Conservation (phyloP, 2,329 filamentous ascomycete genomes). For the Tolypocladium ophioglossoides region DNA sequence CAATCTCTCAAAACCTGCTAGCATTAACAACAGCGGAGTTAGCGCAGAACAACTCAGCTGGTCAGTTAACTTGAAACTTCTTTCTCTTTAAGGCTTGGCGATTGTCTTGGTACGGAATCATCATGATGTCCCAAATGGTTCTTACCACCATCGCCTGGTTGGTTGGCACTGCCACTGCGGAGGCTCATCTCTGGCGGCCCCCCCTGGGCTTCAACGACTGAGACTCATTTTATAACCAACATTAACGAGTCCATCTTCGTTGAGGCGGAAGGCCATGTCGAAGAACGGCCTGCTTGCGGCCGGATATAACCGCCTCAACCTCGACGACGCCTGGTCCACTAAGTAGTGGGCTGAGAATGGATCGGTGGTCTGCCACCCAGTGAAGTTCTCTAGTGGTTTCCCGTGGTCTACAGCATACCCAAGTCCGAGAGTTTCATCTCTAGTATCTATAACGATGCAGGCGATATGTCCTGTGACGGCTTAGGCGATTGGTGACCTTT, state of each 20-base stretch:
- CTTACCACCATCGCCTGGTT: background rate
- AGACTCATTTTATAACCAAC: conserved; percentile 34
- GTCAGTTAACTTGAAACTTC: no score
- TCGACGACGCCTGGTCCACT: conserved; percentile 35
- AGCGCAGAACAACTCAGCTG: no score
- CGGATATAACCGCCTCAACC: conserved; percentile 24
- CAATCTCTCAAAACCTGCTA: no score
- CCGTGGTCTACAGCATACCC: conserved; percentile 26
- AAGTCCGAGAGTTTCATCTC: conserved; percentile 27
- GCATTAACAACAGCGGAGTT: no score
- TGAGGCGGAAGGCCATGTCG: conserved; percentile 33
- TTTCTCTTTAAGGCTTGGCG: no score
- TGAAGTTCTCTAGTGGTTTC: conserved; percentile 32
- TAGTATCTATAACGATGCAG: conserved; percentile 35
- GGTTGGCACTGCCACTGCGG: background rate
- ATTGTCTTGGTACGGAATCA: no score
- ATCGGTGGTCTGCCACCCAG: conserved; percentile 28
- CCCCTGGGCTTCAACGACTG: conserved; percentile 40
- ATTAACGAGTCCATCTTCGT: conserved; percentile 37
- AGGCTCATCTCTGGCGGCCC: background rate
- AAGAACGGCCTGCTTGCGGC: conserved; percentile 27
- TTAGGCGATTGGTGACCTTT: no score
- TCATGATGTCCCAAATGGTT: no score
- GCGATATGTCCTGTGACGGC: conserved; percentile 30
- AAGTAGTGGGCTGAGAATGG: conserved; percentile 21